Conservation (phyloP, 768 basidiomycete genomes). For the Cyclocybe aegerita region DNA sequence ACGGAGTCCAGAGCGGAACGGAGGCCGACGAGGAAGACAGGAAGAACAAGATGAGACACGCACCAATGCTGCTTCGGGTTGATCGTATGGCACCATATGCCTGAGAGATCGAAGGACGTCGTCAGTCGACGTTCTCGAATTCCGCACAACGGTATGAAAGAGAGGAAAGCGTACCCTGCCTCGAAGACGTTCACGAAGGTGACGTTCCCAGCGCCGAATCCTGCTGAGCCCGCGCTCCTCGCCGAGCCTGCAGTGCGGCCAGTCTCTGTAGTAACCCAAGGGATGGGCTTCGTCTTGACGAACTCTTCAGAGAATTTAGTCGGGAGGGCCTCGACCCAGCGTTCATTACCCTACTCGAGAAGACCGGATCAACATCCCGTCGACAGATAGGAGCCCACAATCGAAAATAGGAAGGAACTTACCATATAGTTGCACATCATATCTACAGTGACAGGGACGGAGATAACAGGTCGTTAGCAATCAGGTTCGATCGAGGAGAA, state of each 20-base stretch:
- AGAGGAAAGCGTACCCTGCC: constrained; percentile 63
- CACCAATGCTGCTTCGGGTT: constrained; percentile 83
- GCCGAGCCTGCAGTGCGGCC: constrained; percentile 64
- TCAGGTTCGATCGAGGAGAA: background rate
- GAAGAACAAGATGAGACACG: constrained; percentile 18
- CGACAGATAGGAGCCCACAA: too few relatives aligned
- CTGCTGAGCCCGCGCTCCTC: constrained; percentile 64
- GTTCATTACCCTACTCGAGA: constrained; percentile 58
- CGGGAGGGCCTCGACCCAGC: constrained; percentile 68
- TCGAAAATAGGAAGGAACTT: constrained; percentile 15
- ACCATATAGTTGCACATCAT: constrained; percentile 88
- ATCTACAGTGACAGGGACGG: constrained; percentile 38
- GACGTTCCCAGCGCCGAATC: constrained; percentile 74
- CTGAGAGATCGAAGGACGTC: constrained; percentile 31
- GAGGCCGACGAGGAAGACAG: background rate
- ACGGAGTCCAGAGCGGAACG: background rate
- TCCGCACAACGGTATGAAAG: background rate
- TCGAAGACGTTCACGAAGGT: constrained; percentile 78
- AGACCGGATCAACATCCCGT: too few relatives aligned
- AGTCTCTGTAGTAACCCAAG: constrained; percentile 54
- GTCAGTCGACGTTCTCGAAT: constrained; percentile 3
- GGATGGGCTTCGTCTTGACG: constrained; percentile 35
- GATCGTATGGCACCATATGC: constrained; percentile 90
- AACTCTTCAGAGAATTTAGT: constrained; percentile 66
- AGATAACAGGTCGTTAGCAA: constrained; percentile 14